Conservation (phyloP, 441 rosid genomes). For the Gossypium davidsonii region DNA sequence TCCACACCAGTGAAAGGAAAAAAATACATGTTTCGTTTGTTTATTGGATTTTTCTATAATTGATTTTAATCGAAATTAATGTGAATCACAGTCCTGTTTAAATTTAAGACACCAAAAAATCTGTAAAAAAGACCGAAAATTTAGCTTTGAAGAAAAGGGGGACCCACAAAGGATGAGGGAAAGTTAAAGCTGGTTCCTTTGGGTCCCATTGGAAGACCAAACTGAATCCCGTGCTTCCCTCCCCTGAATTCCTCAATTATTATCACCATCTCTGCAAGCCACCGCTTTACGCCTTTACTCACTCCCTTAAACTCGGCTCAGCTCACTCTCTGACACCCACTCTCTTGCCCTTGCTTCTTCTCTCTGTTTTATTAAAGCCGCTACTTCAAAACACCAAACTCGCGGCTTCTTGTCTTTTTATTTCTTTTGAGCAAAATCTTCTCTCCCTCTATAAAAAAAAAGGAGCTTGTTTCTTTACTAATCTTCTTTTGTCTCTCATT, state of each 20-base stretch:
- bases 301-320: conserved; percentile 14
- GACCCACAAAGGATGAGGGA: not conserved
- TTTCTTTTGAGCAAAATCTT: not conserved
- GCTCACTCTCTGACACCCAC: conserved; percentile 3
- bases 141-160: conserved; percentile 17
- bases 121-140: conserved; percentile 22
- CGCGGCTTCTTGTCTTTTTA: conserved; percentile 22
- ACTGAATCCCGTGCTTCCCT: conserved; percentile 21
- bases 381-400: conserved; percentile 28
- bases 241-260: not conserved
- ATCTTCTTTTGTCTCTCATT: conserved; percentile 15
- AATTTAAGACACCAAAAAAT: too few species aligned
- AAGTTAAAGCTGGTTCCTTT: not conserved
- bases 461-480: not conserved
- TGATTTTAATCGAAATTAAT: too few species aligned
- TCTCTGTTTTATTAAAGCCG: conserved; percentile 21
- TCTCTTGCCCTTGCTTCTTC: not conserved
- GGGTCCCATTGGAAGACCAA: conserved; percentile 12
- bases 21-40: too few species aligned
- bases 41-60: too few species aligned
- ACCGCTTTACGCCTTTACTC: not conserved
- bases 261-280: conserved; percentile 20
- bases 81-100: too few species aligned
- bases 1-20: not conserved
- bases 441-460: not conserved